A percentile compares a stretch with the other conserved stretches of the same genome.
These are phyloP conservation scores for Aethionema arabicum DNA, from an alignment of 345 rosid genomes.

Conservation along the genomic window DNA sequence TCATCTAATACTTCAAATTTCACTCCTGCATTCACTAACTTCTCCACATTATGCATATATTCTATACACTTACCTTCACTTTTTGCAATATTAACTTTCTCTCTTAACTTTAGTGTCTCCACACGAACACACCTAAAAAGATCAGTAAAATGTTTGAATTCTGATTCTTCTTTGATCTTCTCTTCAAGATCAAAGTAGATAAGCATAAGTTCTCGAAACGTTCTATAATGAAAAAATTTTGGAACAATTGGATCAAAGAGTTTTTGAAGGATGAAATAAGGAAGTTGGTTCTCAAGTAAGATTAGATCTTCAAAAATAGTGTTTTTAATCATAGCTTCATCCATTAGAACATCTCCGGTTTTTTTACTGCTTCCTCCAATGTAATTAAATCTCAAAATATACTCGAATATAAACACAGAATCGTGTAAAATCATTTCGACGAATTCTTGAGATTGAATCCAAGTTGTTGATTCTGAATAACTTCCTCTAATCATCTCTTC, in stretches of 20 bases:
- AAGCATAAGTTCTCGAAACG: no score
- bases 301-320: background rate
- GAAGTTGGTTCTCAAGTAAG: slow-evolving; percentile 21
- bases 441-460: background rate
- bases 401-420: slow-evolving; percentile 5
- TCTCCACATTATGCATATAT: background rate
- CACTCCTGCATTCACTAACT: background rate
- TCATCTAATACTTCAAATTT: background rate
- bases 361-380: background rate
- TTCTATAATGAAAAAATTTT: no score
- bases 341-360: background rate
- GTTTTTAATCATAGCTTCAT: background rate
- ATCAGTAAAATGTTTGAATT: slow-evolving; percentile 11
- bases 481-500: no score
- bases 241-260: background rate
- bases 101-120: background rate
- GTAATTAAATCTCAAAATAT: background rate
- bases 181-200: no score
- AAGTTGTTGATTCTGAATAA: background rate
- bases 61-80: background rate
- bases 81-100: no score
- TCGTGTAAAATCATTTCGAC: slow-evolving; percentile 4
- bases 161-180: background rate
- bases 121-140: background rate
- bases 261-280: slow-evolving; percentile 6